These are phyloP conservation scores for Ophiostoma piceae DNA, from an alignment of 2,329 filamentous ascomycete species.

Conservation along the genomic window DNA sequence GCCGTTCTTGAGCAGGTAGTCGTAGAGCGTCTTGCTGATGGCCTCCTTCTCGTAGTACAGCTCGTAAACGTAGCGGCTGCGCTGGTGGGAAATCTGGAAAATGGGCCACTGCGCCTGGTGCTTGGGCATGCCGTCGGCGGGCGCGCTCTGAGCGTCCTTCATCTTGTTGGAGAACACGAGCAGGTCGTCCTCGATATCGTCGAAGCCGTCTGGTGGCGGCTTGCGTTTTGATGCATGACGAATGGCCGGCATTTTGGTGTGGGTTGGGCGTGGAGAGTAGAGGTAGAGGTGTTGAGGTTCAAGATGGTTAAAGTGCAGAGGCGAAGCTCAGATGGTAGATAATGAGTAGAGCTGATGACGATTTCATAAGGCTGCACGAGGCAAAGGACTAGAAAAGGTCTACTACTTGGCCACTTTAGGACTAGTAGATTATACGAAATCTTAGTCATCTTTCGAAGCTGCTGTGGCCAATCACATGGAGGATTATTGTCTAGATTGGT, in stretches of 20 bases:
- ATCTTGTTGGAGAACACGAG: constrained; percentile 85
- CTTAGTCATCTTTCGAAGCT: not conserved
- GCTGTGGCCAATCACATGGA: constrained; percentile 15
- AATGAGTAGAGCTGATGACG: not conserved
- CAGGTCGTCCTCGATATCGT: constrained; percentile 80
- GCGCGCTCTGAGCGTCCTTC: constrained; percentile 90
- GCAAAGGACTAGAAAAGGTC: not conserved
- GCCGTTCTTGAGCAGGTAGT: constrained; percentile 92
- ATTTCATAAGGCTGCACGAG: not conserved
- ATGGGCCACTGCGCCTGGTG: constrained; percentile 95
- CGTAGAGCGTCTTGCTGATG: constrained; percentile 86
- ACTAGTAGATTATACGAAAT: not conserved
- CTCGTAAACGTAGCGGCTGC: constrained; percentile 90
- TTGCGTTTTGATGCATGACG: constrained; percentile 71
- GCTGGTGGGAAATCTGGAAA: constrained; percentile 93
- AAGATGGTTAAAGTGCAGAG: too few relatives aligned
- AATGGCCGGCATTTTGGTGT: constrained; percentile 63
- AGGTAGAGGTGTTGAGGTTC: not conserved
- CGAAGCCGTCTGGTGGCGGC: constrained; percentile 78
- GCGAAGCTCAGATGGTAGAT: too few relatives aligned
- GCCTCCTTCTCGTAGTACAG: constrained; percentile 97
- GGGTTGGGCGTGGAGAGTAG: not conserved
- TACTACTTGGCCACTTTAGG: not conserved
- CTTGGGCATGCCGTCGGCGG: constrained; percentile 71
- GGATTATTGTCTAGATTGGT: not conserved